Base-by-base conservation (phyloP, 208 protist genomes). In the Entamoeba invadens region DNA sequence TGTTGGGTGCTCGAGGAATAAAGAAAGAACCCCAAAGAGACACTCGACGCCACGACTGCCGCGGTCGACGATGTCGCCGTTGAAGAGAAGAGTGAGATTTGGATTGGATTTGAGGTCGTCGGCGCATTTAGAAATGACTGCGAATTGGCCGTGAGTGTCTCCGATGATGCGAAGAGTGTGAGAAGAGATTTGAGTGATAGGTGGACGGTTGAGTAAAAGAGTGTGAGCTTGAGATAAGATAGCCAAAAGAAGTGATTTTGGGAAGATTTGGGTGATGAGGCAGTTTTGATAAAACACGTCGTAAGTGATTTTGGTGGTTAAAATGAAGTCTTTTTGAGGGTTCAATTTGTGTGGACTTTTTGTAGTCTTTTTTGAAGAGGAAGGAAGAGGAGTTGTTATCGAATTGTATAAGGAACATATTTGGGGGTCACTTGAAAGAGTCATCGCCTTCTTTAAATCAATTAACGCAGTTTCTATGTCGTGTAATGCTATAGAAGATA, bases 1-100 rank as follows among this genome's bases (percentile, higher is more conserved):
- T 8, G 38, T 91, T 16, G 94, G 94, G 21, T 51, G 45, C 3
- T n/a, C 31, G 1, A 96, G 1, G 47, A 95, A 95, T 8, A 96
- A 50, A 35, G 47, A 16, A 4, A 95, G 57, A 4, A 96, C 8
- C 1, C 77, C 45, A 45, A 94, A 77, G 31, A 95, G 45, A 12
- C 93, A 93, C 46, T 95, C 94, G 5, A 93, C 31, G 3, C 92
- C 94, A 46, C 94, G 94, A 8, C 21, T 77, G 3, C 95, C 95
- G 12, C 95, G 2, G 57, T 96, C 95, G 4, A 95, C 94, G 31
- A 95, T 95, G n/a, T 96, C 95, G 5, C 95, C 95, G 5, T 94
- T 92, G 44, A 96, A 96, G 4, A 96, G 92, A 72, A 91, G 93
- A 47, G n/a, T 4, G n/a, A 31, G 21, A 47, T 91, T 35, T 45